phyloP scores from a whole-genome alignment of 1,284 basidiomycete genomes.

The Ganoderma lucidum region DNA sequence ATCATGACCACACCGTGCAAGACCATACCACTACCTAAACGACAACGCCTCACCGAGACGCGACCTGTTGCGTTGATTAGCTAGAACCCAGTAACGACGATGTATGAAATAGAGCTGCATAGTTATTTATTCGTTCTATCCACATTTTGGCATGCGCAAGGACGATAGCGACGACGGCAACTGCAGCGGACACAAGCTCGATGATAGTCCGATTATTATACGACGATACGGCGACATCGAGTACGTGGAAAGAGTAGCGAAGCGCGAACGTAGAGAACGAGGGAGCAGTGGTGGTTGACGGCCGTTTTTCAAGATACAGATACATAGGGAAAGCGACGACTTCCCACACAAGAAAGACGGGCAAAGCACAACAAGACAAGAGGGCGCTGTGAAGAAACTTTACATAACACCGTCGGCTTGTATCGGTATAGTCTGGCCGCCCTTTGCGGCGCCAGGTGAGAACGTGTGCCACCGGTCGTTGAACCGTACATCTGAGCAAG shows the following conservation, averaged over 20 bases:
- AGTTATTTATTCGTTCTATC: slow-evolving; percentile 1
- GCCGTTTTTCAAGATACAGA: slow-evolving; percentile 16
- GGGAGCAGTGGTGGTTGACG: neutral
- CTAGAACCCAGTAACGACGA: neutral
- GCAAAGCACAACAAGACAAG: slow-evolving; percentile 12
- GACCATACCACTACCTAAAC: neutral
- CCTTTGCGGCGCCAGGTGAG: slow-evolving; percentile 83
- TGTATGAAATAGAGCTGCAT: slow-evolving; percentile 9
- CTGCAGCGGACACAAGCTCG: neutral
- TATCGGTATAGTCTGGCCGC: slow-evolving; percentile 67
- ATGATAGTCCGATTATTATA: neutral
- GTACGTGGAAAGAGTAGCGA: neutral
- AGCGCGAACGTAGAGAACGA: no score
- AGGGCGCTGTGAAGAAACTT: slow-evolving; percentile 9
- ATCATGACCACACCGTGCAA: neutral
- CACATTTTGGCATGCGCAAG: slow-evolving; percentile 6
- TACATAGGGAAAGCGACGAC: slow-evolving; percentile 14
- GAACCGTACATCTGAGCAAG: slow-evolving; percentile 80
- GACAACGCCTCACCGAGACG: neutral
- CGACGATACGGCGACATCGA: neutral
- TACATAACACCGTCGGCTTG: slow-evolving; percentile 36
- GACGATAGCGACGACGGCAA: neutral
- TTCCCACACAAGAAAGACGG: neutral
- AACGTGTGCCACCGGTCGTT: slow-evolving; percentile 95
- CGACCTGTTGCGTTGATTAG: neutral